These are phyloP conservation scores for Neoascochyta sp. DNA, from an alignment of 2,329 filamentous ascomycete genomes.

Conservation along the genomic window DNA sequence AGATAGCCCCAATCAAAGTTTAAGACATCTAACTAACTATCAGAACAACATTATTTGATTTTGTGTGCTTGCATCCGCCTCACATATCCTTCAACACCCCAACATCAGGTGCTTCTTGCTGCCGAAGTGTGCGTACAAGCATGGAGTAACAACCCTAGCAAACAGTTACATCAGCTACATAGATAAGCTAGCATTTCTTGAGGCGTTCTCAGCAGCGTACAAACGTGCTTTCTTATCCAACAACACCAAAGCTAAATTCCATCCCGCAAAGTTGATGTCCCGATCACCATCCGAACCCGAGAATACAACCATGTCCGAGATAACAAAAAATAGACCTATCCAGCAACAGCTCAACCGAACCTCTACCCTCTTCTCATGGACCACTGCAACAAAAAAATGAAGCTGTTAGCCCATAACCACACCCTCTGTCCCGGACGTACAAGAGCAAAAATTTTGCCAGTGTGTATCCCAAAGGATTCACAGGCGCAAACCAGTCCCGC, in stretches of 20 bases:
- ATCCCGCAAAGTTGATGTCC: too few species aligned
- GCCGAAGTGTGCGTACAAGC: constrained; percentile 21
- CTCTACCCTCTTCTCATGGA: not conserved
- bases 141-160: constrained; percentile 26
- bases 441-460: constrained; percentile 8
- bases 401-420: too few species aligned
- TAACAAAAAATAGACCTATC: too few species aligned
- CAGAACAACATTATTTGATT: constrained; percentile 41
- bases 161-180: constrained; percentile 28
- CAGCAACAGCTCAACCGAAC: not conserved
- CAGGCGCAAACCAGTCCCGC: constrained; percentile 7
- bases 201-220: not conserved
- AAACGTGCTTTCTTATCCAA: not conserved
- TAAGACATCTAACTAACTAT: too few species aligned
- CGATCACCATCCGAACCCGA: too few species aligned
- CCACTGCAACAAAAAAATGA: not conserved
- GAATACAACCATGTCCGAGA: too few species aligned
- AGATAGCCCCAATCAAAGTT: too few species aligned
- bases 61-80: constrained; percentile 28
- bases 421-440: too few species aligned
- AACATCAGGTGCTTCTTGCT: constrained; percentile 9
- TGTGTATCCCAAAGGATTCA: constrained; percentile 1
- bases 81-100: constrained; percentile 9
- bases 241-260: not conserved
- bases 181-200: not conserved